Base-by-base conservation (phyloP, 2,329 filamentous ascomycete genomes). In the Colletotrichum eleusines region DNA sequence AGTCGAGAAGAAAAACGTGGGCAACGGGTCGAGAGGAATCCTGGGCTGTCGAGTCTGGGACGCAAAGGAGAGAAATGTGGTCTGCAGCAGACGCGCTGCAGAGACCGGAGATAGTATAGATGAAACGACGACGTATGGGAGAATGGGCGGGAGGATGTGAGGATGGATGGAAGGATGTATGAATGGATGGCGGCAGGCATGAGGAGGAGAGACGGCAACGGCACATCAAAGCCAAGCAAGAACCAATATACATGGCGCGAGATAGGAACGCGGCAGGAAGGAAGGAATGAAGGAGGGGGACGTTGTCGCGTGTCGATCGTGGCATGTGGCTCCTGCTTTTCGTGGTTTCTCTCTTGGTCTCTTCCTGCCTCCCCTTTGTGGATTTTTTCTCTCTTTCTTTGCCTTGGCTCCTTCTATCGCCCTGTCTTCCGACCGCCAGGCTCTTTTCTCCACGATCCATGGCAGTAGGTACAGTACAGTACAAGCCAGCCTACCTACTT, bases 1-100 rank as follows among this genome's bases (percentile, higher is more conserved):
- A 50, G n/a, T 28, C n/a, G 42, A 28, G 38, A 46, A 48, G 50
- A 9, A 12, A 66, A 69, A 69, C 63, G 66, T 69, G 62, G 66
- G 44, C 35, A 66, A 69, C 62, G 62, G 48, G 8, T n/a, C 62
- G 40, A 63, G 53, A 23, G 54, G 61, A 51, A 59, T 65, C 20
- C 23, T n/a, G 28, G 35, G 61, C 26, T 48, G 48, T 38, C 7
- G n/a, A 46, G 44, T n/a, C 54, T 66, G 54, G 54, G 62, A 55
- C 62, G 63, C n/a, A 42, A 44, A 55, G 46, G 38, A 38, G 40
- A 60, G 40, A 7, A 11, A 38, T 11, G 42, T 28, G 5, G n/a
- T 46, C 42, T n/a, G 26, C 5, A 50, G 44, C 12, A n/a, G 20
- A 8, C 44, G 20, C 11, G 14, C 8, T 9, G 20, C 7, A 50